Percentiles rank a stretch among this genome's conserved stretches.
phyloP scores from a whole-genome alignment of 495 filamentous ascomycete genomes.

The Jackrogersella minutella region DNA sequence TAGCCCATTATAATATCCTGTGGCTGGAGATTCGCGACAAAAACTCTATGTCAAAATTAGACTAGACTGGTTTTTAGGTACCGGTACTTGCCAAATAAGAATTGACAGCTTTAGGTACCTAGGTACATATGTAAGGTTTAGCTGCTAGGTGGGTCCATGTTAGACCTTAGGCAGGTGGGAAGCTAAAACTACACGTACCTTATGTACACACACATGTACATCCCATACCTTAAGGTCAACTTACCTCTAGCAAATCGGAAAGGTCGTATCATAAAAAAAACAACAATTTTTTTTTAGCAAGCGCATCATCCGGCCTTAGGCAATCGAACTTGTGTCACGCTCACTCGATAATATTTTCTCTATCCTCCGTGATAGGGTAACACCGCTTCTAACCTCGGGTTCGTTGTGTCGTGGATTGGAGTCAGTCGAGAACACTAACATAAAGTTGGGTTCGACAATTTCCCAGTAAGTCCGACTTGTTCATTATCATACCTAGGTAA shows the following conservation, averaged over 20 bases:
- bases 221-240: too few species aligned
- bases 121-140: too few species aligned
- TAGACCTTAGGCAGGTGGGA: too few species aligned
- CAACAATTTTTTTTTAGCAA: background rate
- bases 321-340: constrained; percentile 13
- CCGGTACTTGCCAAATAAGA: too few species aligned
- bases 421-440: constrained; percentile 2
- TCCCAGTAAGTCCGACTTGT: background rate
- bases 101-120: too few species aligned
- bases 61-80: too few species aligned
- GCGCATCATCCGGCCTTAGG: constrained; percentile 10
- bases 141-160: too few species aligned
- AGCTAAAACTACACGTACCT: too few species aligned
- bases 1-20: background rate
- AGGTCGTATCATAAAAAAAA: constrained; percentile 12
- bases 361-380: constrained; percentile 14
- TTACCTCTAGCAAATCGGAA: constrained; percentile 10
- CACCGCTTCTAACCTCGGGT: constrained; percentile 10
- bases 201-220: too few species aligned
- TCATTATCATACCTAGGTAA: constrained; percentile 1
- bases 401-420: background rate
- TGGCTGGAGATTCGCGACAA: too few species aligned
- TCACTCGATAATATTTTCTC: background rate
- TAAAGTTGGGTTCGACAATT: constrained; percentile 1
- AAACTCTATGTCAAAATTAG: too few species aligned